Percentiles rank a stretch among this genome's conserved stretches.
Conservation (phyloP, 2,329 filamentous ascomycete genomes). For the Aspergillus sp. region DNA sequence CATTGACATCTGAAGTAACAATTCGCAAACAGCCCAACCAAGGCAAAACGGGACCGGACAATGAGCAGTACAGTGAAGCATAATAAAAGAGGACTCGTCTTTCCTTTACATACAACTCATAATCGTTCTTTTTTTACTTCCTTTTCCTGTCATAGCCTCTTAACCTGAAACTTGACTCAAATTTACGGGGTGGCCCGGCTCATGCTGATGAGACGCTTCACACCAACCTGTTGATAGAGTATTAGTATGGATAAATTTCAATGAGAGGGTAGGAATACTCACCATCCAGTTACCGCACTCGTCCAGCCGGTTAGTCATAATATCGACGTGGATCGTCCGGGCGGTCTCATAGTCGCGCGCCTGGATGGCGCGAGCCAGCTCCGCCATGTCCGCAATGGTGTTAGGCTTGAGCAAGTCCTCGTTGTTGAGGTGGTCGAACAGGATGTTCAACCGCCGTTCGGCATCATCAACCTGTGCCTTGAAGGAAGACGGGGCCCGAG, state of each 20-base stretch:
- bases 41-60: not conserved
- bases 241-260: not conserved
- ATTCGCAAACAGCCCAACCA: constrained; percentile 1
- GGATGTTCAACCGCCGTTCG: constrained; percentile 83
- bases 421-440: constrained; percentile 98
- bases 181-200: constrained; percentile 69
- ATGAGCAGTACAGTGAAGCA: constrained; percentile 5
- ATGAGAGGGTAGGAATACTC: constrained; percentile 40
- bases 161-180: not conserved
- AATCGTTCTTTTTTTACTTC: not conserved
- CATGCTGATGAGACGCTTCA: constrained; percentile 78
- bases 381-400: constrained; percentile 55
- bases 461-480: constrained; percentile 89
- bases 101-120: constrained; percentile 19
- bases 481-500: constrained; percentile 82
- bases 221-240: constrained; percentile 59
- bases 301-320: constrained; percentile 74
- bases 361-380: constrained; percentile 65
- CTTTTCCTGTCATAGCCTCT: not conserved
- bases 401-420: constrained; percentile 82
- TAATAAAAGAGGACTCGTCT: not conserved
- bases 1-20: constrained; percentile 20
- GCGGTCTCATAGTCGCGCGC: constrained; percentile 69
- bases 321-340: constrained; percentile 69
- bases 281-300: constrained; percentile 90